Conservation (phyloP, 495 filamentous ascomycete genomes). For the Delitschia confertaspora region DNA sequence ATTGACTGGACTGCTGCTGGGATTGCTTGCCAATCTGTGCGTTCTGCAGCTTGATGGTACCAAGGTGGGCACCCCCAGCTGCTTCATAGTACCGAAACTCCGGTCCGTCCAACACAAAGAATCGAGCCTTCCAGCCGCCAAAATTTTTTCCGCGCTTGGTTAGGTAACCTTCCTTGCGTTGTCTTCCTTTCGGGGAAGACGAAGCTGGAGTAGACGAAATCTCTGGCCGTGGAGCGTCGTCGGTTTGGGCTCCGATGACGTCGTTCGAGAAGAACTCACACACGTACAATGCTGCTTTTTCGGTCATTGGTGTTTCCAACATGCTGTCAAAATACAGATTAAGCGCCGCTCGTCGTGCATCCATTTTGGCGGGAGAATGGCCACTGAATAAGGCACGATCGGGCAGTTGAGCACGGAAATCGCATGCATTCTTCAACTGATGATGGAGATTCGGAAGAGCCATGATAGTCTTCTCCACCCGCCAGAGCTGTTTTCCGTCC, state of each 20-base stretch:
- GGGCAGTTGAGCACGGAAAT: conserved; percentile 64
- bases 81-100: conserved; percentile 85
- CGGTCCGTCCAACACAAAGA: conserved; percentile 85
- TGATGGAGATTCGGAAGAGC: conserved; percentile 77
- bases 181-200: conserved; percentile 45
- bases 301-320: conserved; percentile 72
- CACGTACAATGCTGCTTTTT: conserved; percentile 65
- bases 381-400: conserved; percentile 82
- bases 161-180: conserved; percentile 80
- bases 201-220: conserved; percentile 40
- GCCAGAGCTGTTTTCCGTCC: conserved; percentile 75
- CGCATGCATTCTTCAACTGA: conserved; percentile 58
- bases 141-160: conserved; percentile 98
- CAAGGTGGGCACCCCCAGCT: conserved; percentile 77
- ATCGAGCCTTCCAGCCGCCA: conserved; percentile 97
- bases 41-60: conserved; percentile 82
- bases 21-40: conserved; percentile 91
- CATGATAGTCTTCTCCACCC: conserved; percentile 81
- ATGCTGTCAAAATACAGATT: conserved; percentile 79
- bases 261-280: conserved; percentile 85
- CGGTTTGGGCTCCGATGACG: conserved; percentile 66
- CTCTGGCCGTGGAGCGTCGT: conserved; percentile 34
- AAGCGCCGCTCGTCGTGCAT: conserved; percentile 71
- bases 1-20: conserved; percentile 50
- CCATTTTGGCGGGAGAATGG: conserved; percentile 88